These are phyloP conservation scores for Musa itinerans DNA, from an alignment of 176 grass and related monocot genomes.

Conservation along the genomic window DNA sequence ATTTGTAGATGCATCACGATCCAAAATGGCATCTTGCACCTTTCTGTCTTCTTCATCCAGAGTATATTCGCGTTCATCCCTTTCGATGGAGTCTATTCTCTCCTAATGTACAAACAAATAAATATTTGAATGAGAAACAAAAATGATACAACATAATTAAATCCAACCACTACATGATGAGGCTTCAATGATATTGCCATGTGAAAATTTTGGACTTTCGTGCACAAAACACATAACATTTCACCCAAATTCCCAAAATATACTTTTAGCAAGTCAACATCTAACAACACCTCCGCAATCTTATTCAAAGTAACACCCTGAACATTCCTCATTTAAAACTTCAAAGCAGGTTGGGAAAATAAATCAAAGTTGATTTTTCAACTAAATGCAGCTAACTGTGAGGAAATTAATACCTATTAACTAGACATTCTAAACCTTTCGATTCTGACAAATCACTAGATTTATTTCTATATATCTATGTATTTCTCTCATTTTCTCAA, in stretches of 20 bases:
- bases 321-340: not conserved
- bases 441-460: too few species aligned
- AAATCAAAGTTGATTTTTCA: not conserved
- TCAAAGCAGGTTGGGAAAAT: not conserved
- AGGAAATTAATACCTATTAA: not conserved
- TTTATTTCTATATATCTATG: too few species aligned
- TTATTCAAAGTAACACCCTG: not conserved
- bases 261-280: not conserved
- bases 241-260: not conserved
- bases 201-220: not conserved
- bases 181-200: not conserved
- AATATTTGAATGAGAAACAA: constrained; percentile 4
- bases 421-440: too few species aligned
- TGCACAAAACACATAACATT: not conserved
- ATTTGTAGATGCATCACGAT: constrained; percentile 51
- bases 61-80: constrained; percentile 89
- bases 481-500: too few species aligned
- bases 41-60: constrained; percentile 96
- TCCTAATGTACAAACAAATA: constrained; percentile 35
- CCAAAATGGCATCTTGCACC: constrained; percentile 68
- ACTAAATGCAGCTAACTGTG: not conserved
- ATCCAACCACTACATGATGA: not conserved
- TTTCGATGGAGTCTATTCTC: constrained; percentile 72
- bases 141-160: not conserved
- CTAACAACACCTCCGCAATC: not conserved